A percentile compares a stretch with the other conserved stretches of the same genome.
Conservation (phyloP, 208 protist genomes). For the Trypanosoma platydactyli region DNA sequence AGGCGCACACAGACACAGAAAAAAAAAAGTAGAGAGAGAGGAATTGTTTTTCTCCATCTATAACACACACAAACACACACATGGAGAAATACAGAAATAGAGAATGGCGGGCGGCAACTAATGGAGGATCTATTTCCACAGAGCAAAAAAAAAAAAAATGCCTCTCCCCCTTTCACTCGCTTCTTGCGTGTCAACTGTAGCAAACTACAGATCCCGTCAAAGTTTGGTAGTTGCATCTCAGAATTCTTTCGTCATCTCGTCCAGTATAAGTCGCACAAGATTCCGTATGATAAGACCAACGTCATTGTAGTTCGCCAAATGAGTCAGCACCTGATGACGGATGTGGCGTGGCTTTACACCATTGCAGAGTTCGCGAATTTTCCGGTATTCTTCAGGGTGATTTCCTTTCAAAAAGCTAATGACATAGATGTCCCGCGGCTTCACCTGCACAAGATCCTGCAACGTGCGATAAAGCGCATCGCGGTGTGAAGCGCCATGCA, state of each 20-base stretch:
- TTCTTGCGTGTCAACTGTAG: too few species aligned
- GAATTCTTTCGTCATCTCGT: constrained; percentile 55
- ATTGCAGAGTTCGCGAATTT: constrained; percentile 71
- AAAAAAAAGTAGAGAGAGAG: too few species aligned
- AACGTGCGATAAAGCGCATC: constrained; percentile 71
- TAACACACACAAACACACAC: neutral
- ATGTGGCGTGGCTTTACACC: constrained; percentile 61
- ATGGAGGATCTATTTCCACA: too few species aligned
- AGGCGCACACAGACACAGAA: too few species aligned
- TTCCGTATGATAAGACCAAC: constrained; percentile 86
- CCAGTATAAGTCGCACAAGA: constrained; percentile 66
- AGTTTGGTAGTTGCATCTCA: neutral
- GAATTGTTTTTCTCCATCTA: neutral
- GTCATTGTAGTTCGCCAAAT: constrained; percentile 83
- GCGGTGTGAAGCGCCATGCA: constrained; percentile 63
- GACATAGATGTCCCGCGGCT: constrained; percentile 75
- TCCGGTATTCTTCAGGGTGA: constrained; percentile 80
- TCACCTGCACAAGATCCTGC: constrained; percentile 73
- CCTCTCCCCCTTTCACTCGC: too few species aligned
- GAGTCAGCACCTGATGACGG: constrained; percentile 72
- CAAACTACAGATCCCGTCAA: too few species aligned
- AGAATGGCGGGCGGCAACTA: too few species aligned
- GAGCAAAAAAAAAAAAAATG: too few species aligned
- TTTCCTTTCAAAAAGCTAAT: constrained; percentile 81
- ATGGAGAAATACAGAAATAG: too few species aligned